Evolutionary conservation across 78 protist genomes (phyloP).

Genomic region (Blattamonas nauphoetae): DNA sequence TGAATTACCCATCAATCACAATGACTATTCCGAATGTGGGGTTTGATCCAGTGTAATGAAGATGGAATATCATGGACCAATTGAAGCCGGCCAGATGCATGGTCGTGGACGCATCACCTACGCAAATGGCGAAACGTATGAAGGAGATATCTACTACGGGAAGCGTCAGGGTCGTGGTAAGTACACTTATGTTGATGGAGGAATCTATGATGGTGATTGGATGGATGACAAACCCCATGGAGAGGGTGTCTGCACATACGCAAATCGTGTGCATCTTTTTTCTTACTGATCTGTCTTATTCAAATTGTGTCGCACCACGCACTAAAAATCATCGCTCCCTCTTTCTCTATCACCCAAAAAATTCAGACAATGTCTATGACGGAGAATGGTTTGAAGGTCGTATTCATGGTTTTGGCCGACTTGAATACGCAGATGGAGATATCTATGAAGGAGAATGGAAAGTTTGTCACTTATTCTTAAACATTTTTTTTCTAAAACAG

Average conservation of each 20-base stretch:
- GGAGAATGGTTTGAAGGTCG: slow-evolving; percentile 42
- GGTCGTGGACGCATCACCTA: slow-evolving; percentile 37
- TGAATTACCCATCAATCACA: no score
- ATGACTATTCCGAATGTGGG: no score
- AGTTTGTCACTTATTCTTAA: background rate
- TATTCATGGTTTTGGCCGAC: slow-evolving; percentile 36
- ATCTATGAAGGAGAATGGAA: slow-evolving; percentile 40
- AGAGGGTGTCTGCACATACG: background rate
- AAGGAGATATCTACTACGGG: slow-evolving; percentile 39
- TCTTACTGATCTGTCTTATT: background rate
- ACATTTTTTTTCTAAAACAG: slow-evolving; percentile 1
- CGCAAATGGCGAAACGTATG: slow-evolving; percentile 35
- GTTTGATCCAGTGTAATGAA: no score
- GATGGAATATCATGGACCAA: slow-evolving; percentile 35
- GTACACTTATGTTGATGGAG: slow-evolving; percentile 29
- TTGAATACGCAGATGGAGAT: slow-evolving; percentile 43
- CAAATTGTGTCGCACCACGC: no score
- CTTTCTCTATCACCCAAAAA: no score
- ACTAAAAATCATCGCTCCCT: no score
- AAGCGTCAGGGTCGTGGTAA: slow-evolving; percentile 38
- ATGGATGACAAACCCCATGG: slow-evolving; percentile 23
- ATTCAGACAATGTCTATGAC: slow-evolving; percentile 40
- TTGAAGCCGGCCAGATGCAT: slow-evolving; percentile 47
- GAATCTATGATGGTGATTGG: slow-evolving; percentile 39
- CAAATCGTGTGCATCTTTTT: background rate